Evolutionary conservation across 441 rosid genomes (phyloP).

Genomic region (Erodium texanum): DNA sequence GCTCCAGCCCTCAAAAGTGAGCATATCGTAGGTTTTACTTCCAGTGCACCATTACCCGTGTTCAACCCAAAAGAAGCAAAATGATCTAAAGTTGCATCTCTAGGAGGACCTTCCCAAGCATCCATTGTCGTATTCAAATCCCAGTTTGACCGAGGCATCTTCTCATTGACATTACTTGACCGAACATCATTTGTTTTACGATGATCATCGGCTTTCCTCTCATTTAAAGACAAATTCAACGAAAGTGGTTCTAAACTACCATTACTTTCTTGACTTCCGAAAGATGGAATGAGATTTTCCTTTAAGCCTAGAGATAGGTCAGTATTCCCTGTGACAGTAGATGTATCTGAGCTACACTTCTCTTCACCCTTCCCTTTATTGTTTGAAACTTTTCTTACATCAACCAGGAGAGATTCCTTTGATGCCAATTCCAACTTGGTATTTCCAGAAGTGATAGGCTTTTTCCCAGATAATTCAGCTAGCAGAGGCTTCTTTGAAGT

Average conservation of each 20-base stretch:
- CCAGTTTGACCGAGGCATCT: conserved; percentile 49
- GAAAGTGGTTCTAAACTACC: conserved; percentile 28
- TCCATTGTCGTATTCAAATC: conserved; percentile 86
- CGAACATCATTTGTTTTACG: conserved; percentile 19
- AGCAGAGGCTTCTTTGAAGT: conserved; percentile 20
- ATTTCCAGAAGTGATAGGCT: conserved; percentile 12
- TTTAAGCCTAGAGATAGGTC: conserved; percentile 30
- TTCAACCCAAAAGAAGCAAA: conserved; percentile 22
- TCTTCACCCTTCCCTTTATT: conserved; percentile 23
- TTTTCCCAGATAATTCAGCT: conserved; percentile 17
- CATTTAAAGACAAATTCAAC: conserved; percentile 45
- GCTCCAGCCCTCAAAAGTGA: conserved; percentile 18
- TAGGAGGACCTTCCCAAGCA: conserved; percentile 52
- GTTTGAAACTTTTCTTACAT: conserved; percentile 17
- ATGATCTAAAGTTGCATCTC: conserved; percentile 25
- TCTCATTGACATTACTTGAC: conserved; percentile 21
- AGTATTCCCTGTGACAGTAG: conserved; percentile 20
- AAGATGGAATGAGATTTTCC: conserved; percentile 18
- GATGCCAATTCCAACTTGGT: conserved; percentile 30
- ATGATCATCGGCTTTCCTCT: conserved; percentile 26
- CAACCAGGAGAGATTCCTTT: conserved; percentile 20
- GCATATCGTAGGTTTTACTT: conserved; percentile 25
- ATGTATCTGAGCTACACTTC: conserved; percentile 17
- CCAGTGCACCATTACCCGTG: conserved; percentile 18
- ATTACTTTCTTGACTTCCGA: conserved; percentile 11